Evolutionary conservation across 306 rosid genomes (phyloP).

Genomic region (Quercus robur): DNA sequence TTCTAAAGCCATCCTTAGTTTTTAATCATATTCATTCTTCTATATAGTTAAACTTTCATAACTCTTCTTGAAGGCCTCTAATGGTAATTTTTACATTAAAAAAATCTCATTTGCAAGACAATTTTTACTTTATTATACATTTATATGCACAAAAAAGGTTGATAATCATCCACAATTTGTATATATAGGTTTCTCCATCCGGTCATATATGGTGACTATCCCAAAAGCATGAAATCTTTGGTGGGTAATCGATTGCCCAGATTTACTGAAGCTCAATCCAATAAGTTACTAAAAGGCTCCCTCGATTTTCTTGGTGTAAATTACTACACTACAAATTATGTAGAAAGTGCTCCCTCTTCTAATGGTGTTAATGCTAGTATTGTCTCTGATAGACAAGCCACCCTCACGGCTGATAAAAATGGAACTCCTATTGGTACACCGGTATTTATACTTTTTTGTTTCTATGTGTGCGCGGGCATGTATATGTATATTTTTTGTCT

Average conservation of each 20-base stretch:
- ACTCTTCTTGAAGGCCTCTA: too few species aligned
- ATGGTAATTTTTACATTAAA: too few species aligned
- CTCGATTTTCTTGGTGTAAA: constrained; percentile 63
- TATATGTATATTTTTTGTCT: too few species aligned
- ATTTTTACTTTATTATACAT: too few species aligned
- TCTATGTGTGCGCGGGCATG: too few species aligned
- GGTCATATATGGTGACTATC: constrained; percentile 56
- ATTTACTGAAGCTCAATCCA: constrained; percentile 34
- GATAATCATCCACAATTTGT: not conserved
- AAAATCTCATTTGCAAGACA: too few species aligned
- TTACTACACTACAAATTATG: constrained; percentile 51
- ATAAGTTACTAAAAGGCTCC: constrained; percentile 25
- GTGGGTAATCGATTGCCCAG: constrained; percentile 54
- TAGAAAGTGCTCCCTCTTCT: constrained; percentile 12
- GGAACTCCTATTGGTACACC: constrained; percentile 26
- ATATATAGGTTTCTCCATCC: constrained; percentile 54
- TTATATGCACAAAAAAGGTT: not conserved
- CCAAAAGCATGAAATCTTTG: constrained; percentile 30
- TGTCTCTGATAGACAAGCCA: constrained; percentile 22
- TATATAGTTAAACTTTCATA: too few species aligned
- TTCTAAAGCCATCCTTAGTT: too few species aligned
- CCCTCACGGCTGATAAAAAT: constrained; percentile 23
- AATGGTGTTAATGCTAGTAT: constrained; percentile 21
- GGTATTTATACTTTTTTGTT: not conserved
- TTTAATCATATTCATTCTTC: too few species aligned